These are phyloP conservation scores for Orbilia ellipsospora DNA, from an alignment of 2,329 filamentous ascomycete species.

Conservation along the genomic window DNA sequence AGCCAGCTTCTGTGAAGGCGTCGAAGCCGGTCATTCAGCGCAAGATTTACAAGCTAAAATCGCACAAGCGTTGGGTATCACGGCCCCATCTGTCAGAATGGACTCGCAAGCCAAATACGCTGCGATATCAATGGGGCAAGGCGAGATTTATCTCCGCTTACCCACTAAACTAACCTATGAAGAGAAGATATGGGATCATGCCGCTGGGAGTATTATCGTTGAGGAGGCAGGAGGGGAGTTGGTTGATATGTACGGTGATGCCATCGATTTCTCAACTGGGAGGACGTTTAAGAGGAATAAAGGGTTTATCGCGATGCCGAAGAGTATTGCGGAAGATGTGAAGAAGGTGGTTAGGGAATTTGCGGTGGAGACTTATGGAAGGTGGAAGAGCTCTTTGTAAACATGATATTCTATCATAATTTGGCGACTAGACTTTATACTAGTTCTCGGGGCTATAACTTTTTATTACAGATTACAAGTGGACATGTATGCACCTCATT, in stretches of 20 bases:
- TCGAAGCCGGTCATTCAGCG: constrained; percentile 90
- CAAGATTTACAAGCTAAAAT: constrained; percentile 89
- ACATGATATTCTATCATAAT: not conserved
- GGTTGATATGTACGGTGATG: constrained; percentile 85
- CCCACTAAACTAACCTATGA: constrained; percentile 84
- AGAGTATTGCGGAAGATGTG: constrained; percentile 78
- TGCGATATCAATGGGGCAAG: constrained; percentile 90
- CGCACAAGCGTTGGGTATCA: constrained; percentile 85
- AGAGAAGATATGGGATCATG: constrained; percentile 99
- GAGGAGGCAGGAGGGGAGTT: constrained; percentile 92
- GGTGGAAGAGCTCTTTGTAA: constrained; percentile 41
- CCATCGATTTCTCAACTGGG: constrained; percentile 85
- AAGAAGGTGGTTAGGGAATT: constrained; percentile 85
- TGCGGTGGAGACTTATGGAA: constrained; percentile 35
- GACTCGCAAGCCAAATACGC: constrained; percentile 99
- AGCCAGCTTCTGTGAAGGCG: constrained; percentile 95
- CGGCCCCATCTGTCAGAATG: constrained; percentile 88
- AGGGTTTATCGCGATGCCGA: constrained; percentile 89
- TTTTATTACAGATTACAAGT: not conserved
- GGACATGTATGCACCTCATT: too few species aligned
- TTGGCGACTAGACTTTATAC: not conserved
- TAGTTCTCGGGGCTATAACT: not conserved
- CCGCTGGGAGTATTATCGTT: constrained; percentile 92
- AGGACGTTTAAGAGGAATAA: constrained; percentile 89
- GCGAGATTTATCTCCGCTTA: constrained; percentile 91